Evolutionary conservation across 176 grass and related monocot species (phyloP).

Genomic region (Saccharum spontaneum): DNA sequence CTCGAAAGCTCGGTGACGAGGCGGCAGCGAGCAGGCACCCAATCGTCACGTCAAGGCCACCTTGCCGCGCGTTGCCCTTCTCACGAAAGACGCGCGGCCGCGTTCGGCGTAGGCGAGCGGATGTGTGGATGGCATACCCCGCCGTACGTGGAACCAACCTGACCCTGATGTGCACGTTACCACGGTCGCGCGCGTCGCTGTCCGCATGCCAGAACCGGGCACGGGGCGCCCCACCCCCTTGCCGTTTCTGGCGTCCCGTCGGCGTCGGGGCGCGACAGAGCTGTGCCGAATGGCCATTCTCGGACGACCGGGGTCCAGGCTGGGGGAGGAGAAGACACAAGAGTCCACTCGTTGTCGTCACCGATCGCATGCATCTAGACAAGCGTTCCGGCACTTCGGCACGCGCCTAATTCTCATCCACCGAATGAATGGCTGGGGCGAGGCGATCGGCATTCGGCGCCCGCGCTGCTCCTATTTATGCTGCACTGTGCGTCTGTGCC

Average conservation of each 20-base stretch:
- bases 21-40: no score
- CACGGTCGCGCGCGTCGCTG: constrained; percentile 17
- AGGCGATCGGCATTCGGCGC: background rate
- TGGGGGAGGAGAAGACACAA: background rate
- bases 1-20: background rate
- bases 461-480: constrained; percentile 24
- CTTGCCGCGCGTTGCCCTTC: background rate
- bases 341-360: background rate
- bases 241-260: constrained; percentile 29
- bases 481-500: background rate
- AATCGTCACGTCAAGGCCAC: background rate
- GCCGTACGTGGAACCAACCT: background rate
- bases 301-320: background rate
- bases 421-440: background rate
- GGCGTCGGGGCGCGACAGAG: background rate
- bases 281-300: constrained; percentile 21
- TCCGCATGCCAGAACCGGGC: constrained; percentile 13
- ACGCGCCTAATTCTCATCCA: constrained; percentile 19
- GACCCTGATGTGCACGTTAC: constrained; percentile 11
- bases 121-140: background rate
- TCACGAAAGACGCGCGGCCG: background rate
- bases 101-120: background rate
- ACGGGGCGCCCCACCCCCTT: background rate
- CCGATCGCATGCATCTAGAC: background rate
- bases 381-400: background rate